phyloP scores from a whole-genome alignment of 2,329 filamentous ascomycete species.

The Chaetomium globosum region DNA sequence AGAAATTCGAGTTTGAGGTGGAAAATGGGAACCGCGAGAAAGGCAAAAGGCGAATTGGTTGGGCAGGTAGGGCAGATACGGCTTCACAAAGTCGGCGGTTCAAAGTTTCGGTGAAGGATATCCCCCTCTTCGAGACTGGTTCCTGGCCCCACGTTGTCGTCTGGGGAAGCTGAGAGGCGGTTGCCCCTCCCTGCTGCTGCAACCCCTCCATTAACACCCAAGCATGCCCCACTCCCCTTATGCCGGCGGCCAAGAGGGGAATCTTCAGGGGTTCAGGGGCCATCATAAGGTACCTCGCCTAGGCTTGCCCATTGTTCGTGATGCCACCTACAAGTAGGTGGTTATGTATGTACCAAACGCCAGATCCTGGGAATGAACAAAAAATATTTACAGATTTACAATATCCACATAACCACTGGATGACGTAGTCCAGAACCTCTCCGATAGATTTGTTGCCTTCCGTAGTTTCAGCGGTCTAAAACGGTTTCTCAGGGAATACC shows the following conservation, averaged over 20 bases:
- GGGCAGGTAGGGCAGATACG: constrained; percentile 1
- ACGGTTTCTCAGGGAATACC: not conserved
- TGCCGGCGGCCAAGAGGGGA: not conserved
- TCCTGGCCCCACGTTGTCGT: constrained; percentile 21
- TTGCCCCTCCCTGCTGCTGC: constrained; percentile 20
- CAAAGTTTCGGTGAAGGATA: constrained; percentile 23
- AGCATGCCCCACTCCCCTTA: not conserved
- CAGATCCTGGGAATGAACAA: not conserved
- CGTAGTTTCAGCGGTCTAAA: not conserved
- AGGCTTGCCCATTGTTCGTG: not conserved
- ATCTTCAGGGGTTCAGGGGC: constrained; percentile 7
- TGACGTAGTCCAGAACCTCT: not conserved
- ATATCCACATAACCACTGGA: not conserved
- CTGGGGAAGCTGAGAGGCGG: constrained; percentile 22
- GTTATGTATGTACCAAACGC: not conserved
- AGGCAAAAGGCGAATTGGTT: not conserved
- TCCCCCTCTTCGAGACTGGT: constrained; percentile 9
- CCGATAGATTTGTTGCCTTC: not conserved
- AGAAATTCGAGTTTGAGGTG: not conserved
- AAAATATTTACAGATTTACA: not conserved
- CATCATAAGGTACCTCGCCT: too few species aligned
- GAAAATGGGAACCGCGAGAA: not conserved
- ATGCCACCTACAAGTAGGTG: not conserved
- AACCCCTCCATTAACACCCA: constrained; percentile 15
- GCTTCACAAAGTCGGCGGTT: not conserved